Percentiles rank a stretch among this genome's conserved stretches.
These are phyloP conservation scores for Metarhizium brunneum DNA, from an alignment of 2,329 filamentous ascomycete species.

Conservation along the genomic window DNA sequence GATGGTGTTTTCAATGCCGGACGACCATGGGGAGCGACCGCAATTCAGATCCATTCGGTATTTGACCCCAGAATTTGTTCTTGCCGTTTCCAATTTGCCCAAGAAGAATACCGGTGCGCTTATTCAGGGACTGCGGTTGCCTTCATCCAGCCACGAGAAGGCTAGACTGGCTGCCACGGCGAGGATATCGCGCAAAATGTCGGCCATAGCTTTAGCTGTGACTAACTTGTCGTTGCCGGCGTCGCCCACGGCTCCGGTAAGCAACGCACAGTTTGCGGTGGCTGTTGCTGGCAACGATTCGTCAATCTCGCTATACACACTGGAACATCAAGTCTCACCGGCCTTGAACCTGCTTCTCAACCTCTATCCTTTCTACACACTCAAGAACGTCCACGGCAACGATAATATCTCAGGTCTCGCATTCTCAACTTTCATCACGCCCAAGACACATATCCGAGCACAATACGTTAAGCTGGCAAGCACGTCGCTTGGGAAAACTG, in stretches of 20 bases:
- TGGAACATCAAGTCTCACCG: constrained; percentile 53
- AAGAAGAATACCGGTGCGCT: constrained; percentile 44
- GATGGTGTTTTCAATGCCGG: constrained; percentile 47
- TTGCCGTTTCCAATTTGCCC: constrained; percentile 50
- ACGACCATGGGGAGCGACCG: constrained; percentile 36
- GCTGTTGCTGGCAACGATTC: constrained; percentile 74
- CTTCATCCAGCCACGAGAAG: constrained; percentile 24
- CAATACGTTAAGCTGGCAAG: constrained; percentile 63
- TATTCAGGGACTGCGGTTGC: constrained; percentile 47
- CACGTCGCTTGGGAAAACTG: constrained; percentile 69
- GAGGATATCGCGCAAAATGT: constrained; percentile 57
- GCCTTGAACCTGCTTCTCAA: constrained; percentile 40
- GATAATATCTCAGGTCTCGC: constrained; percentile 49
- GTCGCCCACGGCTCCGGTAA: constrained; percentile 39
- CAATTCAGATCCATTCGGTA: constrained; percentile 51
- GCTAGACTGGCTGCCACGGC: constrained; percentile 42
- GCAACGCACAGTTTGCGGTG: constrained; percentile 67
- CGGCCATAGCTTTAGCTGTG: constrained; percentile 70
- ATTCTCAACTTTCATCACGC: constrained; percentile 48
- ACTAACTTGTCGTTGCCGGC: constrained; percentile 53
- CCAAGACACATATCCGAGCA: constrained; percentile 31
- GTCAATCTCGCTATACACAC: constrained; percentile 67
- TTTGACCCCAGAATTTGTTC: constrained; percentile 46
- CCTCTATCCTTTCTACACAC: constrained; percentile 41
- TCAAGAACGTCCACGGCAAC: constrained; percentile 43